Conservation (phyloP, 225 moss, liverwort and hornwort species). For the Lunularia cruciata region DNA sequence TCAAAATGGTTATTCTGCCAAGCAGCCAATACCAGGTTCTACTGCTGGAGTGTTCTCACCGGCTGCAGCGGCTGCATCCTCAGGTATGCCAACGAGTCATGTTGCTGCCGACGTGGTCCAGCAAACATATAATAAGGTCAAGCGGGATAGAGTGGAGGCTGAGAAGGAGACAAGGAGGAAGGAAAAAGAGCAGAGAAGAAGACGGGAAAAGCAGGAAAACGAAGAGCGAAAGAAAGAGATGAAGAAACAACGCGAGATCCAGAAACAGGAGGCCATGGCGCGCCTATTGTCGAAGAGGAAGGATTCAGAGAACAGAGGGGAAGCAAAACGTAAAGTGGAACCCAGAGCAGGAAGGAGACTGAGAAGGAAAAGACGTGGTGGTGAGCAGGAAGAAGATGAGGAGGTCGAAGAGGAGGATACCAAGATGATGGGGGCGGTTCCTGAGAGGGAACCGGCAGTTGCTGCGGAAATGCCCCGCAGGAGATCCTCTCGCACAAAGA, state of each 20-base stretch:
- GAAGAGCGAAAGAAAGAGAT: conserved; percentile 51
- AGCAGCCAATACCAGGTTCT: conserved; percentile 8
- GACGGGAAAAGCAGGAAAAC: conserved; percentile 50
- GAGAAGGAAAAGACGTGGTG: conserved; percentile 40
- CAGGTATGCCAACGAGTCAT: conserved; percentile 42
- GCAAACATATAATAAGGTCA: conserved; percentile 62
- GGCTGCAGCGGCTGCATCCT: conserved; percentile 40
- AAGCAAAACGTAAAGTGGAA: conserved; percentile 32
- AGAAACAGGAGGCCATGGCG: conserved; percentile 49
- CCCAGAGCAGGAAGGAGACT: conserved; percentile 39
- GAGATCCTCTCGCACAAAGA: conserved; percentile 55
- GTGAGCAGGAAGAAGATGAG: conserved; percentile 46
- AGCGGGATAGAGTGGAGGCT: conserved; percentile 68
- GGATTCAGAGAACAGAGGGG: conserved; percentile 8
- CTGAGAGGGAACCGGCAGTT: conserved; percentile 1
- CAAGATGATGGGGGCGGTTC: background rate
- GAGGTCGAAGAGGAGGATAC: conserved; percentile 34
- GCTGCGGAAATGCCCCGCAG: conserved; percentile 32
- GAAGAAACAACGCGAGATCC: conserved; percentile 6
- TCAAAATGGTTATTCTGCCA: background rate
- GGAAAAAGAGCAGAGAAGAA: conserved; percentile 49
- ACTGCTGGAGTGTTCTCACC: conserved; percentile 23
- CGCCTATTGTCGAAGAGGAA: conserved; percentile 46
- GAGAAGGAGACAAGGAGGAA: conserved; percentile 74
- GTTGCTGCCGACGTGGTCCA: conserved; percentile 60